Evolutionary conservation across 805 yeast species (phyloP).

Genomic region (Yamadazyma paraphyllophila): DNA sequence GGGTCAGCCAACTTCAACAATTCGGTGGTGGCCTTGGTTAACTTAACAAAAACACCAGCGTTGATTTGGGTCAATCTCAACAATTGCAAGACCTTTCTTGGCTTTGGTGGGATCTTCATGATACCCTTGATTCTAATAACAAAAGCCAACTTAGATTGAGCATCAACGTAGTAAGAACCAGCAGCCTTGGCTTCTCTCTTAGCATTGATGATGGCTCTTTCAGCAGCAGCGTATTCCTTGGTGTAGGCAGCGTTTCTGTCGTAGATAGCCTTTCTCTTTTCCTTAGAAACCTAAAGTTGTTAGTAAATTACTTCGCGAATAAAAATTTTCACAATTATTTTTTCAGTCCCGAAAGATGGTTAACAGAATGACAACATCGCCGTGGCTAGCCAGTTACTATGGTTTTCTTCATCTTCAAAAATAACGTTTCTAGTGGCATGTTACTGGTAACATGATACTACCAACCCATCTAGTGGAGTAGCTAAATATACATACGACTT

Average conservation of each 20-base stretch:
- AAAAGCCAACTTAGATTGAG: constrained; percentile 91
- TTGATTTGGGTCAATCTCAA: constrained; percentile 91
- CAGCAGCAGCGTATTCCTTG: constrained; percentile 90
- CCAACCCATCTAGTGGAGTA: no score
- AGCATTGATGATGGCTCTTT: constrained; percentile 81
- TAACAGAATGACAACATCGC: constrained; percentile 72
- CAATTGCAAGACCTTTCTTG: constrained; percentile 96
- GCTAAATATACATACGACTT: constrained; percentile 66
- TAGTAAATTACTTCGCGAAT: constrained; percentile 28
- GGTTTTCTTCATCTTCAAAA: constrained; percentile 54
- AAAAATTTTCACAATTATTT: constrained; percentile 12
- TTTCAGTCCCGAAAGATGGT: constrained; percentile 88
- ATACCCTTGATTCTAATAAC: constrained; percentile 99
- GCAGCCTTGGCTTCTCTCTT: constrained; percentile 92
- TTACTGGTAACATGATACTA: not conserved
- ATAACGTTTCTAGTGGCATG: constrained; percentile 9
- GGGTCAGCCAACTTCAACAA: constrained; percentile 93
- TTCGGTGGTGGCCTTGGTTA: constrained; percentile 94
- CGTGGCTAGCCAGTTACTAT: constrained; percentile 60
- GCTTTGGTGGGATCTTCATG: constrained; percentile 97
- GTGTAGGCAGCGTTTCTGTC: constrained; percentile 97
- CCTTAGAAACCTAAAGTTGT: constrained; percentile 41
- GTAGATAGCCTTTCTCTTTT: constrained; percentile 68
- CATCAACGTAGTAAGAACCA: constrained; percentile 92
- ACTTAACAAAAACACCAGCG: constrained; percentile 92